Evolutionary conservation across 2,329 filamentous ascomycete species (phyloP).

Genomic region (Coniella vitis): DNA sequence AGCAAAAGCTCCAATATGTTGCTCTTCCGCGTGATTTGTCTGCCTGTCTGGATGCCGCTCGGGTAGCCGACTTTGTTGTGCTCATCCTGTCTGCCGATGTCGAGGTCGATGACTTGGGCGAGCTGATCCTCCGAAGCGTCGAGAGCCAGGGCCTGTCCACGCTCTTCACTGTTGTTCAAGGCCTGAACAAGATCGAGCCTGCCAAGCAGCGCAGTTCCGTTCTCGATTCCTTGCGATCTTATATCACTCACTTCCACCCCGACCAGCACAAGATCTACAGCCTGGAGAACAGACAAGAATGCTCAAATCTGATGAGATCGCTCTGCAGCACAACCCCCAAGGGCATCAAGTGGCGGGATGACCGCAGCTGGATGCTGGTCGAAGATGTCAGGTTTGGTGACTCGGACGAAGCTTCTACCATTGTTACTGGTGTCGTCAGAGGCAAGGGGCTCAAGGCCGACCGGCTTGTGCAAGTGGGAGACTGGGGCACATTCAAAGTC

Average conservation of each 20-base stretch:
- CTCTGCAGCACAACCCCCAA: constrained; percentile 89
- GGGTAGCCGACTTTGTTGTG: constrained; percentile 85
- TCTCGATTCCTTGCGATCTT: constrained; percentile 78
- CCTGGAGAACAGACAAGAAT: constrained; percentile 83
- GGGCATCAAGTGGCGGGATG: constrained; percentile 91
- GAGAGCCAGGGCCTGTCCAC: constrained; percentile 94
- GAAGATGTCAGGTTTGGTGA: constrained; percentile 72
- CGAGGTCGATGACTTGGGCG: constrained; percentile 78
- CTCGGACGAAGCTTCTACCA: constrained; percentile 52
- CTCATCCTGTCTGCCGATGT: constrained; percentile 75
- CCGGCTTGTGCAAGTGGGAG: constrained; percentile 80
- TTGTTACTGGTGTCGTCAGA: constrained; percentile 78
- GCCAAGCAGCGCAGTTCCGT: constrained; percentile 72
- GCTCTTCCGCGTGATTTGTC: constrained; percentile 67
- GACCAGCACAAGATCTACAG: constrained; percentile 86
- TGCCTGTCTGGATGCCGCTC: constrained; percentile 75
- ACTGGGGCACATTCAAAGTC: constrained; percentile 91
- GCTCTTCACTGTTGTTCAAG: constrained; percentile 77
- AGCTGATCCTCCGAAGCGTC: constrained; percentile 76
- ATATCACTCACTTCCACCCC: constrained; percentile 91
- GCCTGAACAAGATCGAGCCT: constrained; percentile 69
- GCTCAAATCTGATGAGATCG: constrained; percentile 81
- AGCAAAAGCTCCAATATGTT: constrained; percentile 87
- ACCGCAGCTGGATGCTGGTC: constrained; percentile 89
- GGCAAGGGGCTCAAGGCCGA: constrained; percentile 86